These are phyloP conservation scores for Penicillium cinerascens DNA, from an alignment of 495 filamentous ascomycete species.

Conservation along the genomic window DNA sequence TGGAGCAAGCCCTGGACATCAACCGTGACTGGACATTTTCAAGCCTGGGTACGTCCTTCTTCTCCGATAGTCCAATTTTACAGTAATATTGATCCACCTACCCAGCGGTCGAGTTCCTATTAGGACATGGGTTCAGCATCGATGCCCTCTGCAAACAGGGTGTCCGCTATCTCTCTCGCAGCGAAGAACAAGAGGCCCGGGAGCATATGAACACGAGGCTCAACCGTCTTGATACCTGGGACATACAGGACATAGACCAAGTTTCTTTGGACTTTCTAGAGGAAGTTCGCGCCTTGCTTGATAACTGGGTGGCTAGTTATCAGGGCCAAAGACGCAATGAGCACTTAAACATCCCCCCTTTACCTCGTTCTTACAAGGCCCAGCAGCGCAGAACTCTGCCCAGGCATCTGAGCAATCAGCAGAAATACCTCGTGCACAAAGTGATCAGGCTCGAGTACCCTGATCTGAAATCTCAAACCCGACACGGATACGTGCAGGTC, in stretches of 20 bases:
- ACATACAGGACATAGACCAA: conserved; percentile 52
- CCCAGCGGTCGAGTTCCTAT: conserved; percentile 59
- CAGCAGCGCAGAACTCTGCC: conserved; percentile 4
- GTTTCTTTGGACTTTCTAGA: conserved; percentile 55
- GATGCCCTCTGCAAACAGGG: conserved; percentile 54
- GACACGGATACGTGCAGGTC: conserved; percentile 51
- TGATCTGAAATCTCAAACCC: conserved; percentile 43
- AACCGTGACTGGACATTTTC: conserved; percentile 54
- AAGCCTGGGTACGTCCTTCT: conserved; percentile 41
- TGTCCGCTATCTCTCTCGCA: conserved; percentile 64
- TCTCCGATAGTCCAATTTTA: background rate
- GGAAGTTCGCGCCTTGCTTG: conserved; percentile 45
- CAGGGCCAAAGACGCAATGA: conserved; percentile 23
- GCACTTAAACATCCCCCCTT: conserved; percentile 31
- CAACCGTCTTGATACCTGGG: conserved; percentile 33
- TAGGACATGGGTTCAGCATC: conserved; percentile 60
- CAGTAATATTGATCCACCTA: conserved; percentile 4
- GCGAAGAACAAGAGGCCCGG: conserved; percentile 53
- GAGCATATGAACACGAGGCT: conserved; percentile 21
- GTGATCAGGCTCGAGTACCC: conserved; percentile 63
- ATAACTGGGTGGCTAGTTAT: conserved; percentile 47
- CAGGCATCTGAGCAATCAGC: conserved; percentile 39
- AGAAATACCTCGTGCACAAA: conserved; percentile 67
- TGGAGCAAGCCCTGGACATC: conserved; percentile 46
- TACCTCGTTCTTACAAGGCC: background rate